A percentile compares a stretch with the other conserved stretches of the same genome.
phyloP scores from a whole-genome alignment of 208 protist genomes.

The Vickermania ingenoplastis region DNA sequence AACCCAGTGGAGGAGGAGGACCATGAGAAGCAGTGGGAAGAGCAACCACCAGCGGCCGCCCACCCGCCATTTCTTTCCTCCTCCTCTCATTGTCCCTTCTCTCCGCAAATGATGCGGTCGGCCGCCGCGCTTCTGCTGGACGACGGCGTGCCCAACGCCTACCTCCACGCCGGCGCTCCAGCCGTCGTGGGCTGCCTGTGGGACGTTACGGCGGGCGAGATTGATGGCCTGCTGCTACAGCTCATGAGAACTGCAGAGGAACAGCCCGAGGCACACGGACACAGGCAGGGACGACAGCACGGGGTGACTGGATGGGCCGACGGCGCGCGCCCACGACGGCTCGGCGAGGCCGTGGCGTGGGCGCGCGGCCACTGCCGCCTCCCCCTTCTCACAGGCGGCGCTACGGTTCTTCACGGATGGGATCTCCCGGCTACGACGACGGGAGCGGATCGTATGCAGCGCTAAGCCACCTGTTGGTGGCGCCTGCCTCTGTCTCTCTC shows the following conservation, averaged over 20 bases:
- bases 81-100: too few species aligned
- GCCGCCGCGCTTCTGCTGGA: too few species aligned
- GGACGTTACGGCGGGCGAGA: conserved; percentile 75
- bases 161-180: conserved; percentile 53
- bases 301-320: not conserved
- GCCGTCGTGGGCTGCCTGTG: conserved; percentile 57
- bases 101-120: too few species aligned
- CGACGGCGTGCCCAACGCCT: conserved; percentile 55
- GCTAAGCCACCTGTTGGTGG: too few species aligned
- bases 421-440: not conserved
- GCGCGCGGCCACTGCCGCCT: conserved; percentile 13
- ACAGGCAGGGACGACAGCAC: not conserved
- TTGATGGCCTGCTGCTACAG: conserved; percentile 50
- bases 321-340: not conserved
- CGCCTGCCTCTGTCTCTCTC: not conserved
- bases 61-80: too few species aligned
- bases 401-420: not conserved
- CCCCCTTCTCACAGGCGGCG: conserved; percentile 20
- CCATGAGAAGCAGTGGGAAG: too few species aligned
- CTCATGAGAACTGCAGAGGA: conserved; percentile 16
- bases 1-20: too few species aligned
- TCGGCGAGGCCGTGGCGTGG: conserved; percentile 14
- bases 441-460: too few species aligned
- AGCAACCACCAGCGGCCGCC: too few species aligned
- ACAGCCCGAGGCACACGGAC: not conserved